Percentiles rank a stretch among this genome's conserved stretches.
Conservation (phyloP, 495 filamentous ascomycete species). For the Melanomma pulvis-pyrius region DNA sequence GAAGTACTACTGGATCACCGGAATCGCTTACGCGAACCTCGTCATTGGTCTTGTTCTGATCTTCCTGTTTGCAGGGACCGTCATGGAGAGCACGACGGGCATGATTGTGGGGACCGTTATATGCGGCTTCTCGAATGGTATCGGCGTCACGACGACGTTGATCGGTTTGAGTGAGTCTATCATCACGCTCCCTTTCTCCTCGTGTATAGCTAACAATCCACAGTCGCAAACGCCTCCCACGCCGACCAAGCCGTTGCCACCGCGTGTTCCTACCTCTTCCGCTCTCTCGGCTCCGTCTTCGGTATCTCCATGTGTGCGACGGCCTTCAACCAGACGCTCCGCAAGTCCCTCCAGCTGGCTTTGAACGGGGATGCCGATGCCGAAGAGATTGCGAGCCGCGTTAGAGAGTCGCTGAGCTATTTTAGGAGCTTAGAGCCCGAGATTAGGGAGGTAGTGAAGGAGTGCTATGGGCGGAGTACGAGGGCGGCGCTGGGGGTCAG, state of each 20-base stretch:
- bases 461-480: slow-evolving; percentile 62
- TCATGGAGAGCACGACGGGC: slow-evolving; percentile 47
- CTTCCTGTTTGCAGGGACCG: slow-evolving; percentile 62
- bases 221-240: slow-evolving; percentile 65
- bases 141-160: slow-evolving; percentile 73
- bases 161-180: slow-evolving; percentile 58
- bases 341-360: slow-evolving; percentile 56
- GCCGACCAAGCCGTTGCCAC: slow-evolving; percentile 78
- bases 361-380: slow-evolving; percentile 63
- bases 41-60: slow-evolving; percentile 58
- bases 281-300: slow-evolving; percentile 75
- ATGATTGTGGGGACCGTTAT: slow-evolving; percentile 62
- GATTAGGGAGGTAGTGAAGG: slow-evolving; percentile 62
- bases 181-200: neutral
- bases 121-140: slow-evolving; percentile 63
- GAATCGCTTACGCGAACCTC: slow-evolving; percentile 57
- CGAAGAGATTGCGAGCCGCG: slow-evolving; percentile 68
- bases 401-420: slow-evolving; percentile 73
- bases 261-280: slow-evolving; percentile 85
- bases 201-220: neutral
- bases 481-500: slow-evolving; percentile 42
- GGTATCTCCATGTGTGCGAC: slow-evolving; percentile 73
- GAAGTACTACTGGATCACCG: slow-evolving; percentile 75
- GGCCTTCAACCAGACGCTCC: slow-evolving; percentile 71
- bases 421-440: slow-evolving; percentile 68